phyloP scores from a whole-genome alignment of 306 rosid species.

The Styphnolobium japonicum region DNA sequence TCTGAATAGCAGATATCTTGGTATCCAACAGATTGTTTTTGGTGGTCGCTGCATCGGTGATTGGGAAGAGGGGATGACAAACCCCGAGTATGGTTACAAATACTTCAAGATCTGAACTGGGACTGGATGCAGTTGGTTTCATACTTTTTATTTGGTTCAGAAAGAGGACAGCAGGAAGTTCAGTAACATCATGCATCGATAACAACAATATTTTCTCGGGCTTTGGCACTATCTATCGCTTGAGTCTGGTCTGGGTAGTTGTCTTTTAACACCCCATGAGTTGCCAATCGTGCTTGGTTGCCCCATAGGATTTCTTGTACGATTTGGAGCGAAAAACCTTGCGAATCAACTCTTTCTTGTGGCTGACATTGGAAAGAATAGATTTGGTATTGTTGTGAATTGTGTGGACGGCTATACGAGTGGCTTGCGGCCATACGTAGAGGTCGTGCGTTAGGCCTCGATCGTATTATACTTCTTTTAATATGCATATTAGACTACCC shows the following conservation, averaged over 20 bases:
- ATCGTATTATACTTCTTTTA: no score
- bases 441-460: no score
- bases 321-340: background rate
- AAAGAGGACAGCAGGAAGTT: background rate
- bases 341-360: background rate
- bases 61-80: slow-evolving; percentile 96
- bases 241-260: background rate
- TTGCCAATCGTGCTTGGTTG: background rate
- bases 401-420: no score
- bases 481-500: no score
- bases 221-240: background rate
- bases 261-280: background rate
- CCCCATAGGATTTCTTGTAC: background rate
- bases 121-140: background rate
- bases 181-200: background rate
- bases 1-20: slow-evolving; percentile 64
- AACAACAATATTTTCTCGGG: background rate
- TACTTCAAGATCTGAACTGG: slow-evolving; percentile 64
- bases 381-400: background rate
- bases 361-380: no score
- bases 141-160: slow-evolving; percentile 2
- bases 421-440: background rate
- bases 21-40: slow-evolving; percentile 81
- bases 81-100: slow-evolving; percentile 77
- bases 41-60: slow-evolving; percentile 87